These are phyloP conservation scores for Boletus fagicola DNA, from an alignment of 768 basidiomycete genomes.

Conservation along the genomic window DNA sequence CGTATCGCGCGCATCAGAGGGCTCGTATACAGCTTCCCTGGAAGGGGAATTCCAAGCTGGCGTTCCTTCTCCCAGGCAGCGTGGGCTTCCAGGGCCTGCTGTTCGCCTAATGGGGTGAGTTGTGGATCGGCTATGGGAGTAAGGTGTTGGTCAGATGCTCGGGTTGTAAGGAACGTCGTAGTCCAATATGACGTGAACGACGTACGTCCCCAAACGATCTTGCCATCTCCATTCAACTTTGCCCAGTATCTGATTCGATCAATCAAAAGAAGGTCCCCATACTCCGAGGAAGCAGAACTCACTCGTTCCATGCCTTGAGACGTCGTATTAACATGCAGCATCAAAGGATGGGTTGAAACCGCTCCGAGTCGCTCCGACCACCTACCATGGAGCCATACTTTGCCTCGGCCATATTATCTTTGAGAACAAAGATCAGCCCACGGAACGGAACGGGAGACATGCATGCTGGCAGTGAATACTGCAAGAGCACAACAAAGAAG, in stretches of 20 bases:
- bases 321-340: background rate
- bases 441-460: background rate
- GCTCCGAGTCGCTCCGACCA: background rate
- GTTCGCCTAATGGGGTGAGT: conserved; percentile 55
- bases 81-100: conserved; percentile 45
- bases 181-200: conserved; percentile 8
- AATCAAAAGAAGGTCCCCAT: background rate
- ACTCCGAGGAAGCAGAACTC: conserved; percentile 16
- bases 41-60: conserved; percentile 16
- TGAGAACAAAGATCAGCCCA: background rate
- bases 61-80: conserved; percentile 18
- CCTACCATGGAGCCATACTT: conserved; percentile 58
- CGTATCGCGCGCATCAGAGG: conserved; percentile 61
- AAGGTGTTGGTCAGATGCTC: background rate
- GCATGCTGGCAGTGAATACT: background rate
- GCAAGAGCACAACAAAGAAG: background rate
- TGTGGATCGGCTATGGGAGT: conserved; percentile 38
- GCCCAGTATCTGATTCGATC: conserved; percentile 54
- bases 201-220: conserved; percentile 74
- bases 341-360: background rate
- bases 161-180: background rate
- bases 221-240: conserved; percentile 59
- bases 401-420: conserved; percentile 67
- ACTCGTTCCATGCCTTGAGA: conserved; percentile 58
- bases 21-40: conserved; percentile 30